Evolutionary conservation across 2,329 filamentous ascomycete genomes (phyloP).

Genomic region (Penicillium glabrum): DNA sequence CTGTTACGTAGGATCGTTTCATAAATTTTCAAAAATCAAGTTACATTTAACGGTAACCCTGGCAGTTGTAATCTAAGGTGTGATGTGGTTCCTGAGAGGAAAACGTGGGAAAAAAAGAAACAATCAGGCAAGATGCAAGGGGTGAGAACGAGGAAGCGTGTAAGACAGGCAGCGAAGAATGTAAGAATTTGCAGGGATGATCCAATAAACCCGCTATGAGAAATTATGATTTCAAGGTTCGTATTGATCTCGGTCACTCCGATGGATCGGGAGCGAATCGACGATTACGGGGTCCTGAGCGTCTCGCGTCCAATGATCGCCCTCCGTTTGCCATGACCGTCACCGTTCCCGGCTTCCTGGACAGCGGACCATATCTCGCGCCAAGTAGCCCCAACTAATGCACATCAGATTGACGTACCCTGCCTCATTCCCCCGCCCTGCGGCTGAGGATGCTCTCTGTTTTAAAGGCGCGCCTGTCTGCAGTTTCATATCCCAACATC

Average conservation of each 20-base stretch:
- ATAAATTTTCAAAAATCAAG: neutral
- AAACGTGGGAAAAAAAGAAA: neutral
- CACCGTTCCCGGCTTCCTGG: conserved; percentile 9
- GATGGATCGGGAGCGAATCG: neutral
- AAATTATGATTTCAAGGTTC: neutral
- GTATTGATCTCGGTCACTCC: conserved; percentile 1
- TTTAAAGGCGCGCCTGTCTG: conserved; percentile 17
- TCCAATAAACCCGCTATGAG: neutral
- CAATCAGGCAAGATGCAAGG: neutral
- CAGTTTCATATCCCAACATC: conserved; percentile 11
- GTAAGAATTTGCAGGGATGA: neutral
- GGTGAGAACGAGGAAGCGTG: neutral
- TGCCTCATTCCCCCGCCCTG: conserved; percentile 8
- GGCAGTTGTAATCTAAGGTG: neutral
- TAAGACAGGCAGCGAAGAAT: neutral
- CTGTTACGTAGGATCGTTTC: neutral
- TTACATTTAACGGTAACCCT: neutral
- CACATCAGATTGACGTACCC: conserved; percentile 13
- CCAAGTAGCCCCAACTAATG: conserved; percentile 5
- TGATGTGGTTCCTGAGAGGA: neutral
- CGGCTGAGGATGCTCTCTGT: conserved; percentile 12
- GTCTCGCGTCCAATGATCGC: conserved; percentile 8
- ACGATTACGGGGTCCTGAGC: neutral
- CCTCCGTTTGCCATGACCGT: neutral
- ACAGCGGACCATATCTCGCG: conserved; percentile 3